Conservation (phyloP, 148 eudicot genomes). For the Rhododendron mucronatum region DNA sequence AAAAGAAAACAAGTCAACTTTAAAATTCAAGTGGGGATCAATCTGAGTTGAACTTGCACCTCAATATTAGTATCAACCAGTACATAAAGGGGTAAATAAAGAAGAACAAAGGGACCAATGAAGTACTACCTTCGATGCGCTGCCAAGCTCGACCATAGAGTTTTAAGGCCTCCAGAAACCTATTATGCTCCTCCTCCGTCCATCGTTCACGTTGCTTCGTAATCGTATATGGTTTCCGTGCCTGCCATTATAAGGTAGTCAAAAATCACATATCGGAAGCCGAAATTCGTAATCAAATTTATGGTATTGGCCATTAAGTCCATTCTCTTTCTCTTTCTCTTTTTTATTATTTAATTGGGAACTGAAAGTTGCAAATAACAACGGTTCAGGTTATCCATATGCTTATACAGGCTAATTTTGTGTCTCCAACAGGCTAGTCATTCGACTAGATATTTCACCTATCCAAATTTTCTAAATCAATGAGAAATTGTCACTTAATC, state of each 20-base stretch:
- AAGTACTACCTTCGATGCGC: slow-evolving; percentile 78
- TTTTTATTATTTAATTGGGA: background rate
- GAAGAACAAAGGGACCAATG: background rate
- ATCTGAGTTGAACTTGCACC: slow-evolving; percentile 6
- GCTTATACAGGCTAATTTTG: background rate
- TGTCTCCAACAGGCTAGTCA: background rate
- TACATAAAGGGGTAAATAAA: background rate
- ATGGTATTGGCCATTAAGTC: background rate
- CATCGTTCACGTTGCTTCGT: slow-evolving; percentile 98
- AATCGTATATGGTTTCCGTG: slow-evolving; percentile 93
- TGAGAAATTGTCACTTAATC: background rate
- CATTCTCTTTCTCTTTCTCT: background rate
- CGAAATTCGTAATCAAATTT: background rate
- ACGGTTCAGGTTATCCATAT: background rate
- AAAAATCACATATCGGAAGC: background rate
- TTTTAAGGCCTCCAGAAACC: slow-evolving; percentile 92
- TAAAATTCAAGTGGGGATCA: background rate
- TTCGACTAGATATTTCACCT: background rate
- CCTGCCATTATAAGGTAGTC: slow-evolving; percentile 31
- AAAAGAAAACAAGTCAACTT: background rate
- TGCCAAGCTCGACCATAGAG: slow-evolving; percentile 99
- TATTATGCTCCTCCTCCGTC: slow-evolving; percentile 96
- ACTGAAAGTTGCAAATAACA: background rate
- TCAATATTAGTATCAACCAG: slow-evolving; percentile 4
- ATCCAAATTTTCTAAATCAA: background rate